These are phyloP conservation scores for Cryptococcus amylolentus DNA, from an alignment of 1,284 basidiomycete species.

Conservation along the genomic window DNA sequence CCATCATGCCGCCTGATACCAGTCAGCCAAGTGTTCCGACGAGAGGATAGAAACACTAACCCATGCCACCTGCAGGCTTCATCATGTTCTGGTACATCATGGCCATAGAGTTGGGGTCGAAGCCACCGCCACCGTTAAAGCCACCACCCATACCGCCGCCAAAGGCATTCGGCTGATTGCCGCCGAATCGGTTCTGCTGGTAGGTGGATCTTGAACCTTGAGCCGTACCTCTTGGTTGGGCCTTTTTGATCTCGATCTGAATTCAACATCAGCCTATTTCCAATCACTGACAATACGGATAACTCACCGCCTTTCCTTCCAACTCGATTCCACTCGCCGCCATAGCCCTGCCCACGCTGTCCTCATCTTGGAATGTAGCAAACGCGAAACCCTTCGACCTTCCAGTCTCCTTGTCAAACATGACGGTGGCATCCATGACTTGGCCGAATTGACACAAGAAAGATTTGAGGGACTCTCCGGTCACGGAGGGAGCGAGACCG, in stretches of 20 bases:
- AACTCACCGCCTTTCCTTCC: slow-evolving; percentile 80
- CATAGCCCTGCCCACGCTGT: slow-evolving; percentile 77
- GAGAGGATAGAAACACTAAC: slow-evolving; percentile 11
- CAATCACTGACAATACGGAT: background rate
- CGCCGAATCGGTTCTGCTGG: background rate
- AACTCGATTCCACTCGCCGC: slow-evolving; percentile 81
- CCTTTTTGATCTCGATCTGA: slow-evolving; percentile 92
- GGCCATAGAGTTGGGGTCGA: slow-evolving; percentile 55
- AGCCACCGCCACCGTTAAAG: slow-evolving; percentile 34
- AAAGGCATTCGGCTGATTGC: slow-evolving; percentile 26
- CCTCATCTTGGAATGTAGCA: slow-evolving; percentile 84
- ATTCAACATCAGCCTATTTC: background rate
- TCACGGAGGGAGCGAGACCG: slow-evolving; percentile 84
- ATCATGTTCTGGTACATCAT: slow-evolving; percentile 57
- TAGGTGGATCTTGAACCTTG: background rate
- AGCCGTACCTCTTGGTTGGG: slow-evolving; percentile 65
- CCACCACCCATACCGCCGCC: slow-evolving; percentile 29
- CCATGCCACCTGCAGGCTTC: slow-evolving; percentile 32
- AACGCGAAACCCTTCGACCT: slow-evolving; percentile 98
- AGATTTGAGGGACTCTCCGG: slow-evolving; percentile 85
- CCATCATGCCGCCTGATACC: slow-evolving; percentile 27
- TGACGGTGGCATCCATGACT: slow-evolving; percentile 95
- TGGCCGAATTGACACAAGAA: slow-evolving; percentile 87
- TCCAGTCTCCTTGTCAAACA: slow-evolving; percentile 96
- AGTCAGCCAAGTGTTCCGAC: slow-evolving; percentile 1